These are phyloP conservation scores for Nakataea oryzae DNA, from an alignment of 2,329 filamentous ascomycete species.

Conservation along the genomic window DNA sequence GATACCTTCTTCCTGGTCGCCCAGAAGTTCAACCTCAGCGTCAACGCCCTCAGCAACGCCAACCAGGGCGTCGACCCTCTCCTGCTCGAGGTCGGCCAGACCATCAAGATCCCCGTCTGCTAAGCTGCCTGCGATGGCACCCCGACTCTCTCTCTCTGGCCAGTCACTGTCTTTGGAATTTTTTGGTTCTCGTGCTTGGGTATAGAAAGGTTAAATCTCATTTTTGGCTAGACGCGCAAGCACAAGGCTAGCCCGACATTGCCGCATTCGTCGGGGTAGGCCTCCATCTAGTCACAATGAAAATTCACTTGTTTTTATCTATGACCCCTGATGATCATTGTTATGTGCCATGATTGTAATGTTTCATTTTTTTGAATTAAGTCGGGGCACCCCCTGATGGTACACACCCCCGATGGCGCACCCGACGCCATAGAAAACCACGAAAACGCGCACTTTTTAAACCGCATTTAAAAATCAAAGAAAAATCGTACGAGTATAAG, in stretches of 20 bases:
- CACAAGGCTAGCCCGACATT: neutral
- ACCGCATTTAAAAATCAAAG: too few relatives aligned
- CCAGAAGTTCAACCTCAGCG: neutral
- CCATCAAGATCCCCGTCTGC: slow-evolving; percentile 2
- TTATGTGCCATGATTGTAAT: too few relatives aligned
- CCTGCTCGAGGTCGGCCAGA: neutral
- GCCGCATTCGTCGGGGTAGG: neutral
- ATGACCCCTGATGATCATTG: too few relatives aligned
- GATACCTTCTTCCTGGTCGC: slow-evolving; percentile 2
- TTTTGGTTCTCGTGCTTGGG: neutral
- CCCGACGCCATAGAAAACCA: too few relatives aligned
- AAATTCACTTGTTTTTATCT: neutral
- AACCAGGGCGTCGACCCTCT: slow-evolving; percentile 1
- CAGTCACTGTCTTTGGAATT: neutral
- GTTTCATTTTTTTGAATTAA: too few relatives aligned
- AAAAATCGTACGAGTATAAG: too few relatives aligned
- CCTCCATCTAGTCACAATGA: neutral
- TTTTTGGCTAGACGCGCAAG: neutral
- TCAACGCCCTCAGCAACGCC: neutral
- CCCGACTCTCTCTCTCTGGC: neutral
- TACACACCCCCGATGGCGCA: too few relatives aligned
- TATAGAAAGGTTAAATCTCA: neutral
- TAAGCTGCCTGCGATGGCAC: neutral
- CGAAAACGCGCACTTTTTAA: too few relatives aligned
- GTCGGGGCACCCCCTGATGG: too few relatives aligned